Evolutionary conservation across 805 yeast species (phyloP), one percentile per base, ranked within the genome.

Genomic region (Nakazawaea ishiwadae): DNA sequence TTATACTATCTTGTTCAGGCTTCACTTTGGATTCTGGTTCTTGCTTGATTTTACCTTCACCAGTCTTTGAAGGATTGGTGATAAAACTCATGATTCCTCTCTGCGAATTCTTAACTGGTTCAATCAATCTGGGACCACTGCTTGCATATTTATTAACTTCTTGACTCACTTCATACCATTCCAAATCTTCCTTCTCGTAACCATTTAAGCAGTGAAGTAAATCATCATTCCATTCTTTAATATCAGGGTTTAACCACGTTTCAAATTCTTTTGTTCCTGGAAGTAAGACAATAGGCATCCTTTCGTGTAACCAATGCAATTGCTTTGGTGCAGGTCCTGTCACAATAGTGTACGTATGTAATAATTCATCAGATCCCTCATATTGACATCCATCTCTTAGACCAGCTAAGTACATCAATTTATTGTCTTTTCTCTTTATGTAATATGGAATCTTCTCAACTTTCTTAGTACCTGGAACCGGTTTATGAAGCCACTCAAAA

Each of bases 281-380:
- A 21, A 65, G 69, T 5, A 88, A 42, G 11, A 87, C 70, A 2
- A 84, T 66, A 0, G 97, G 97, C 78, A 87, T 86, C 19, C 97
- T 66, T 1, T 64, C 59, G 56, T 90, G 96, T 3, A 90, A 58
- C 84, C 88, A 81, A 32, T 65, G 59, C 47, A 89, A 48, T 35
- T 73, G 73, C 29, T 69, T 59, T 0, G 81, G 73, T 0, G 95
- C 91, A 1, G 76, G 74, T 0, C 84, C 83, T 0, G 97, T 90
- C 1, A 87, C 68, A 1, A 90, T 77, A 0, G 95, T 77, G 51
- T 73, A 88, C 1, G 83, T 72, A 31, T 23, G 10, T 12, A 24
- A 5, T n/a, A 20, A 16, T 26, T 59, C 58, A n/a, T 54, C 53
- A 5, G 44, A 27, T 2, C 29, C 32, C 23, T 44, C 37, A 24